Evolutionary conservation across 805 yeast species (phyloP).

Genomic region (Pichia phayaonensis): DNA sequence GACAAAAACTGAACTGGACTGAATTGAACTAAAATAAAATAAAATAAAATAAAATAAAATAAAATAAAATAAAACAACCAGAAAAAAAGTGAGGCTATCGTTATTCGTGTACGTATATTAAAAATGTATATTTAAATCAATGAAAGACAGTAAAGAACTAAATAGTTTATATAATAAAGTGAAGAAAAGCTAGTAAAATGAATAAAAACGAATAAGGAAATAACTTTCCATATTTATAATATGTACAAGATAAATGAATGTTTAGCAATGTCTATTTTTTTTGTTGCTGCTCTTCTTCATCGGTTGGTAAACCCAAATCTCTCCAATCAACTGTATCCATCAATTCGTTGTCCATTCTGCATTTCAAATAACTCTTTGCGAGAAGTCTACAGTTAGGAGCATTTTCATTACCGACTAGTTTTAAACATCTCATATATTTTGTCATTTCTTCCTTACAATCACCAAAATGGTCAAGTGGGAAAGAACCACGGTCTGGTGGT

Average conservation of each 20-base stretch:
- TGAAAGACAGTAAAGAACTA: not conserved
- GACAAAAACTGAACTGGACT: not conserved
- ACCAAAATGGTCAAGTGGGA: conserved; percentile 82
- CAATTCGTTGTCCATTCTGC: conserved; percentile 74
- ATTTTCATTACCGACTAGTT: conserved; percentile 69
- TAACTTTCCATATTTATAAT: not conserved
- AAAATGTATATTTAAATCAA: not conserved
- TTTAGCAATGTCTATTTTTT: not conserved
- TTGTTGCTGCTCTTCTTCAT: conserved; percentile 9
- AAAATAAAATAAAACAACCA: no score
- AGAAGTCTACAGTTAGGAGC: conserved; percentile 85
- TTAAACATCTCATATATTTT: conserved; percentile 70
- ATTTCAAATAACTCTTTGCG: conserved; percentile 74
- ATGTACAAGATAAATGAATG: not conserved
- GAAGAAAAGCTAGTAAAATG: not conserved
- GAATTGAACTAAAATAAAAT: no score
- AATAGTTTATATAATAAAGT: no score
- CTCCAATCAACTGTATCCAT: conserved; percentile 32
- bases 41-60: not conserved
- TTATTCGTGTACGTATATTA: not conserved
- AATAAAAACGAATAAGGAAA: not conserved
- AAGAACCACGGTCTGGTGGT: conserved; percentile 95
- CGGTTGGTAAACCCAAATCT: conserved; percentile 31
- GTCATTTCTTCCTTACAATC: conserved; percentile 77
- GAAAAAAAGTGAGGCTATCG: not conserved